A percentile compares a stretch with the other conserved stretches of the same genome.
Evolutionary conservation across 129 eudicot genomes (phyloP).

Genomic region (Artemisia argyi): DNA sequence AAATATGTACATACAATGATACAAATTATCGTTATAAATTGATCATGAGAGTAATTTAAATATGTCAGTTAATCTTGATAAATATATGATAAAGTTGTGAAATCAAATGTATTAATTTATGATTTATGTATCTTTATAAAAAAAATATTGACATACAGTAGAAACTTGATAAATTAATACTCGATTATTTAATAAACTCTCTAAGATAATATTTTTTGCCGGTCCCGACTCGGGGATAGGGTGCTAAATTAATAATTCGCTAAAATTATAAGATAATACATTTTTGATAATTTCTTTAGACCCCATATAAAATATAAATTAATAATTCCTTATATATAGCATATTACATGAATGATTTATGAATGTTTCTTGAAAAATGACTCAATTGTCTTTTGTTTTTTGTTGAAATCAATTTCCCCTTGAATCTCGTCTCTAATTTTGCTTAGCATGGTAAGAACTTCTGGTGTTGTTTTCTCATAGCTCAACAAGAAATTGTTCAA

Average conservation of each 20-base stretch:
- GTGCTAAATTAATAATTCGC: conserved; percentile 41
- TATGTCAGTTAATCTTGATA: too few species aligned
- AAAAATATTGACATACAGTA: too few species aligned
- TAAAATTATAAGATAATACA: conserved; percentile 39
- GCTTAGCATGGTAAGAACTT: conserved; percentile 30
- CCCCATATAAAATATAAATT: conserved; percentile 31
- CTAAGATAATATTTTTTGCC: conserved; percentile 38
- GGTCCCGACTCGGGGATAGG: conserved; percentile 39
- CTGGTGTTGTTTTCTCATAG: conserved; percentile 35
- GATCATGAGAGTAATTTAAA: too few species aligned
- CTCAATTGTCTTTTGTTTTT: too few species aligned
- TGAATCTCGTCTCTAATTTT: conserved; percentile 7
- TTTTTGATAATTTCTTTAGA: conserved; percentile 37
- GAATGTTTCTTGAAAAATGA: conserved; percentile 27
- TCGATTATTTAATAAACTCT: conserved; percentile 42
- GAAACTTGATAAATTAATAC: conserved; percentile 40
- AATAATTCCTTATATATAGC: conserved; percentile 30
- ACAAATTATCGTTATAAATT: too few species aligned
- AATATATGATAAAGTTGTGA: too few species aligned
- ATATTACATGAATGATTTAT: conserved; percentile 29
- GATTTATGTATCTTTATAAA: too few species aligned
- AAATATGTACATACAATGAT: too few species aligned
- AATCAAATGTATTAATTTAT: too few species aligned
- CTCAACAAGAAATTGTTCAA: conserved; percentile 44
- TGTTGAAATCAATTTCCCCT: too few species aligned